Evolutionary conservation across 495 filamentous ascomycete species (phyloP), one percentile per base, ranked within the genome.

Genomic region (Aspergillus leporis): DNA sequence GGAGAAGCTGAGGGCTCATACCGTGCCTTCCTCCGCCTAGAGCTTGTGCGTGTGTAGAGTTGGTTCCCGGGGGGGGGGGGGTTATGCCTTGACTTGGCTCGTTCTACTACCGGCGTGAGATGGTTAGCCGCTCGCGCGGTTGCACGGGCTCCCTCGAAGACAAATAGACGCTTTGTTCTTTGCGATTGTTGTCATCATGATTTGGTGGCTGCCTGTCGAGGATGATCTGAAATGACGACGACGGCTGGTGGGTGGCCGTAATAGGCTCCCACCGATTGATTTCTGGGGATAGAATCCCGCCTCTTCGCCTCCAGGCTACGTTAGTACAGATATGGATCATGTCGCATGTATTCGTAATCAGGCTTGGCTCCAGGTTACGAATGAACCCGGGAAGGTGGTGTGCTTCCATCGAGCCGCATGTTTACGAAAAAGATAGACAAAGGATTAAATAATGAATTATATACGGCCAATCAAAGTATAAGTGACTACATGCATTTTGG

Each of bases 1-100:
- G 61, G 76, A 83, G 48, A 83, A 78, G 61, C 66, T 95, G 68
- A 85, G 83, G 66, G 78, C 84, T 50, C 79, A 82, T 55, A 58
- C 66, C 19, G 63, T 70, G 45, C 57, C 63, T 51, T 55, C 51
- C 34, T 75, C 70, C 10, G 65, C 68, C 31, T 75, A 65, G 70
- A 60, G 5, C 32, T n/a, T 16, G 12, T 19, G 43, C 14, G 14
- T 45, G 7, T 31, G 4, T 19, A n/a, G 10, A 6, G 8, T 19
- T 54, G 3, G 31, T 40, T 40, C 25, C n/a, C 5, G 21, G n/a
- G n/a, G n/a, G n/a, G n/a, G n/a, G n/a, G n/a, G n/a, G n/a, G n/a
- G n/a, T n/a, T n/a, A 43, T 25, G 13, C 51, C 34, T 25, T 21
- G 14, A 5, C 16, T 9, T 32, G 28, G 49, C 34, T 10, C 23